A percentile compares a stretch with the other conserved stretches of the same genome.
Conservation (phyloP, 305 asterid genomes). For the Petunia hybrid region DNA sequence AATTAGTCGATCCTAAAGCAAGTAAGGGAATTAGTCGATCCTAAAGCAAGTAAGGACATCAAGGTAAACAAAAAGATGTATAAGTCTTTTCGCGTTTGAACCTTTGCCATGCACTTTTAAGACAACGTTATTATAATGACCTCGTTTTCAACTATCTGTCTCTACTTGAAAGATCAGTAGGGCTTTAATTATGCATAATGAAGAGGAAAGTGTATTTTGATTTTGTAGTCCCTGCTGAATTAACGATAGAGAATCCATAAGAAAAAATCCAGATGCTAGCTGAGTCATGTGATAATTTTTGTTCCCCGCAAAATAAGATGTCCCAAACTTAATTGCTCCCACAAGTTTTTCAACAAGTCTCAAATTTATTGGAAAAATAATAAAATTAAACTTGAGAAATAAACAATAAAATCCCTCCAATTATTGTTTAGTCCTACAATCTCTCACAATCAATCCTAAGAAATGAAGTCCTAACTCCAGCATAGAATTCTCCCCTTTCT, state of each 20-base stretch:
- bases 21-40: too few species aligned
- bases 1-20: too few species aligned
- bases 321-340: conserved; percentile 14
- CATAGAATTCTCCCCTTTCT: conserved; percentile 1
- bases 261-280: neutral
- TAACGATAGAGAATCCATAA: neutral
- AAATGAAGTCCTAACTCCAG: conserved; percentile 16
- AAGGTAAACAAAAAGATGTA: too few species aligned
- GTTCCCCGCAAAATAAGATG: neutral
- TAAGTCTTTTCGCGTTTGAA: too few species aligned
- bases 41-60: too few species aligned
- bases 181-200: too few species aligned
- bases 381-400: neutral
- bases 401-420: neutral
- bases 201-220: too few species aligned
- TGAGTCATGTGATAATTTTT: neutral
- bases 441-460: conserved; percentile 35
- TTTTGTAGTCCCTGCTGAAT: too few species aligned
- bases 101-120: too few species aligned
- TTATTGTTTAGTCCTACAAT: conserved; percentile 29
- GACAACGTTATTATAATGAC: too few species aligned
- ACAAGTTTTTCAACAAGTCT: conserved; percentile 21
- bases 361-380: neutral
- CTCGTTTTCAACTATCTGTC: too few species aligned
- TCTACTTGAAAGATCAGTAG: too few species aligned